Conservation (phyloP, 2,329 filamentous ascomycete species). For the Phaeomoniella chlamydospora region DNA sequence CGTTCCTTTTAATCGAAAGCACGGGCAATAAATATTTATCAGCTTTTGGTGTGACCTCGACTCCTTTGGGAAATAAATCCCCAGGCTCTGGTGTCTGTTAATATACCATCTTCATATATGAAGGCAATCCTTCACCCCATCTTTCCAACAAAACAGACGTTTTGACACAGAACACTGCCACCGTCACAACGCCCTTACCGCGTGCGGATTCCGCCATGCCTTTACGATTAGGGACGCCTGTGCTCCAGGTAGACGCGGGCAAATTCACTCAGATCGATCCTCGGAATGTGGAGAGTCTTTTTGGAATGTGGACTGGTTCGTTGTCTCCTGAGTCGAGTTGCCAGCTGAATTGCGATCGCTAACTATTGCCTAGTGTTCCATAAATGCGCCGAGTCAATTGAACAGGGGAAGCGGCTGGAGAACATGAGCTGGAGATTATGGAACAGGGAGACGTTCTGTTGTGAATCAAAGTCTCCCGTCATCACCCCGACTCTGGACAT, state of each 20-base stretch:
- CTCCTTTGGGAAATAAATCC: background rate
- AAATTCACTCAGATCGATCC: conserved; percentile 94
- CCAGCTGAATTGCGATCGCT: conserved; percentile 3
- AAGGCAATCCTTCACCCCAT: background rate
- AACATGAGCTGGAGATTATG: conserved; percentile 94
- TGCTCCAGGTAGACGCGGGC: conserved; percentile 80
- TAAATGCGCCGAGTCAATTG: conserved; percentile 83
- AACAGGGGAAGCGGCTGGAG: conserved; percentile 81
- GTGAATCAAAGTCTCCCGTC: conserved; percentile 47
- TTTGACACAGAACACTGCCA: background rate
- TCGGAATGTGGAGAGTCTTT: conserved; percentile 78
- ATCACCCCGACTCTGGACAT: conserved; percentile 33
- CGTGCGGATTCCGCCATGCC: conserved; percentile 45
- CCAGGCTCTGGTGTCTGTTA: background rate
- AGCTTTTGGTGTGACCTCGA: background rate
- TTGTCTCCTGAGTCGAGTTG: conserved; percentile 10
- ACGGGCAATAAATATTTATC: background rate
- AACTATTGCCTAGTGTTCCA: conserved; percentile 52
- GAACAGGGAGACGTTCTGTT: conserved; percentile 88
- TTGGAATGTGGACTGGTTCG: conserved; percentile 95
- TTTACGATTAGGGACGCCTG: conserved; percentile 65
- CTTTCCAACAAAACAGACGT: background rate
- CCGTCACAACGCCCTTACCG: background rate
- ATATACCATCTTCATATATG: background rate
- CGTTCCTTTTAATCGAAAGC: background rate